phyloP scores from a whole-genome alignment of 495 filamentous ascomycete genomes.

The Penicillium verhagenii region DNA sequence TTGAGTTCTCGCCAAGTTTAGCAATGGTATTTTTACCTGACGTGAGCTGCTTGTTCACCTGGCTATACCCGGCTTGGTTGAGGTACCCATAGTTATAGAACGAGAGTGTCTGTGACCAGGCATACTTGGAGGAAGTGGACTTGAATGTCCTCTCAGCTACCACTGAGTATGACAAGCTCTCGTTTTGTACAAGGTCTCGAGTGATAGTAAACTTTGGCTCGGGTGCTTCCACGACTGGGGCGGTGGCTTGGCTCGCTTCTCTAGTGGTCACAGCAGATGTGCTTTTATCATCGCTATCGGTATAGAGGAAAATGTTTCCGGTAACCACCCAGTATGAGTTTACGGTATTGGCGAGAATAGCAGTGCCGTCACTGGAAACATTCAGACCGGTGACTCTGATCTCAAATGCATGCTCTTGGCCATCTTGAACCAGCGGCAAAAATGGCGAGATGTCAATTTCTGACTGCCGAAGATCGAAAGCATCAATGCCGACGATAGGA shows the following conservation, averaged over 20 bases:
- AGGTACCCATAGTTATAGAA: conserved; percentile 60
- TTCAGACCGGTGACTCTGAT: conserved; percentile 67
- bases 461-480: conserved; percentile 77
- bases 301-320: conserved; percentile 80
- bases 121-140: conserved; percentile 44
- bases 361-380: conserved; percentile 37
- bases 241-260: not conserved
- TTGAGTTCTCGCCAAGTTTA: conserved; percentile 20
- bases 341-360: conserved; percentile 57
- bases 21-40: conserved; percentile 54
- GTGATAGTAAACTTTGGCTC: conserved; percentile 42
- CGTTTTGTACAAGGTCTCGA: conserved; percentile 41
- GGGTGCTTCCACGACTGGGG: conserved; percentile 33
- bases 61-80: conserved; percentile 56
- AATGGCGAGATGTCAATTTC: conserved; percentile 86
- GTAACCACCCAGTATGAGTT: conserved; percentile 79
- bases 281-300: conserved; percentile 52
- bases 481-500: conserved; percentile 80
- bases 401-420: conserved; percentile 64
- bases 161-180: conserved; percentile 60
- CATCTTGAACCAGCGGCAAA: conserved; percentile 66
- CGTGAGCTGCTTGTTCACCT: conserved; percentile 61
- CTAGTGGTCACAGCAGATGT: conserved; percentile 24
- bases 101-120: conserved; percentile 64
- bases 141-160: conserved; percentile 55